Percentiles rank a stretch among this genome's conserved stretches.
Evolutionary conservation across 176 grass and related monocot genomes (phyloP).

Genomic region (Oryza coarctata): DNA sequence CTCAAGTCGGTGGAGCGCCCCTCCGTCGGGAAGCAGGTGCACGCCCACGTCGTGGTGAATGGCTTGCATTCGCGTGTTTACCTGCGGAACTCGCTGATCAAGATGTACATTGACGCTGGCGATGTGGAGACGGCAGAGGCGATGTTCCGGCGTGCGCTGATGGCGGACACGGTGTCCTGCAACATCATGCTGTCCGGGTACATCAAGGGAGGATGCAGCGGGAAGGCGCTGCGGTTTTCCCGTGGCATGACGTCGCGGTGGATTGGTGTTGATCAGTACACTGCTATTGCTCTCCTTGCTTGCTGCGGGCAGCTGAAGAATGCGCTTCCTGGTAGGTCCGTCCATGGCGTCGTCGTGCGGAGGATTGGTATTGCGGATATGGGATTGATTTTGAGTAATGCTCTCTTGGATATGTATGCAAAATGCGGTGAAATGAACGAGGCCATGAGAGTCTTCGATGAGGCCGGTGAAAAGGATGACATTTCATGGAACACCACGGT

Average conservation of each 20-base stretch:
- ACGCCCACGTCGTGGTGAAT: conserved; percentile 40
- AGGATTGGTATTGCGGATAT: conserved; percentile 2
- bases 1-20: conserved; percentile 37
- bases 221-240: conserved; percentile 34
- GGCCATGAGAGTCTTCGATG: conserved; percentile 36
- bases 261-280: conserved; percentile 42
- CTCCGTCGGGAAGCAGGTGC: conserved; percentile 40
- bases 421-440: conserved; percentile 49
- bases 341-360: conserved; percentile 27
- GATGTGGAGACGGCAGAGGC: conserved; percentile 27
- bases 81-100: conserved; percentile 51
- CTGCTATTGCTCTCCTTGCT: conserved; percentile 45
- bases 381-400: conserved; percentile 51
- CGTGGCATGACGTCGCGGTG: conserved; percentile 26
- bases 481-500: conserved; percentile 61
- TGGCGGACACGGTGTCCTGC: conserved; percentile 29
- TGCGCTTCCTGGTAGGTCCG: conserved; percentile 27
- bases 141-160: conserved; percentile 27
- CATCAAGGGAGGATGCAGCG: conserved; percentile 24
- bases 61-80: conserved; percentile 37
- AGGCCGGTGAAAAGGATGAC: conserved; percentile 30
- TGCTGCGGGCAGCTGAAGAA: conserved; percentile 40
- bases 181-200: conserved; percentile 64
- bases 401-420: conserved; percentile 54
- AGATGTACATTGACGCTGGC: conserved; percentile 51